phyloP scores from a whole-genome alignment of 768 basidiomycete species.

The Tulasnella sp. region DNA sequence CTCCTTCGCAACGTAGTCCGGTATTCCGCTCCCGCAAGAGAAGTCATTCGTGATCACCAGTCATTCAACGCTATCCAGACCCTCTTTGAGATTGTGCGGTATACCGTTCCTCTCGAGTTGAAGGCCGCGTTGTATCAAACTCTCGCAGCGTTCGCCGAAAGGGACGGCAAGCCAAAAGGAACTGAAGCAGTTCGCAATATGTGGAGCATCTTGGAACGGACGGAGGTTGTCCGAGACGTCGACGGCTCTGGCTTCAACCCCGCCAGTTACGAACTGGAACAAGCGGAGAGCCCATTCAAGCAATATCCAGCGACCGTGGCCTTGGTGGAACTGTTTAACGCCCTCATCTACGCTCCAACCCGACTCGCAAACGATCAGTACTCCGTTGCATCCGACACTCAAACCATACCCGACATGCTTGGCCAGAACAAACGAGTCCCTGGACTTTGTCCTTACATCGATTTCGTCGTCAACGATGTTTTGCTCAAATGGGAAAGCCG shows the following conservation, averaged over 20 bases:
- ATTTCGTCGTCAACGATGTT: slow-evolving; percentile 87
- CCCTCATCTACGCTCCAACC: slow-evolving; percentile 78
- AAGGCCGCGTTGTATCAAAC: slow-evolving; percentile 81
- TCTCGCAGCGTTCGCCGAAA: slow-evolving; percentile 71
- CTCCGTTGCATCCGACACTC: slow-evolving; percentile 48
- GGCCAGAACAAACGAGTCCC: slow-evolving; percentile 74
- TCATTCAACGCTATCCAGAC: slow-evolving; percentile 78
- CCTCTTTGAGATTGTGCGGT: slow-evolving; percentile 66
- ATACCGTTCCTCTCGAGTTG: slow-evolving; percentile 79
- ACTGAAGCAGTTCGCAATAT: slow-evolving; percentile 75
- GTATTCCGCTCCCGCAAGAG: slow-evolving; percentile 67
- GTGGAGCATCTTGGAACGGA: slow-evolving; percentile 76
- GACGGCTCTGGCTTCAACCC: slow-evolving; percentile 73
- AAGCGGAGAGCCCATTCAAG: slow-evolving; percentile 69
- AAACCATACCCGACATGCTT: slow-evolving; percentile 70
- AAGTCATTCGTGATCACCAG: slow-evolving; percentile 64
- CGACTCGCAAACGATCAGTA: slow-evolving; percentile 54
- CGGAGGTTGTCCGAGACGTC: slow-evolving; percentile 46
- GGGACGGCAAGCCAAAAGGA: slow-evolving; percentile 63
- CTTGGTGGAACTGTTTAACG: slow-evolving; percentile 72
- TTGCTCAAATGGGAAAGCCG: slow-evolving; percentile 67
- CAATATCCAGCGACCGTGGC: slow-evolving; percentile 85
- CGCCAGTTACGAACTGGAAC: slow-evolving; percentile 79
- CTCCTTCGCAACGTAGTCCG: slow-evolving; percentile 68
- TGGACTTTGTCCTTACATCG: slow-evolving; percentile 71